These are phyloP conservation scores for Lyophyllum decastes DNA, from an alignment of 768 basidiomycete species.

Conservation along the genomic window DNA sequence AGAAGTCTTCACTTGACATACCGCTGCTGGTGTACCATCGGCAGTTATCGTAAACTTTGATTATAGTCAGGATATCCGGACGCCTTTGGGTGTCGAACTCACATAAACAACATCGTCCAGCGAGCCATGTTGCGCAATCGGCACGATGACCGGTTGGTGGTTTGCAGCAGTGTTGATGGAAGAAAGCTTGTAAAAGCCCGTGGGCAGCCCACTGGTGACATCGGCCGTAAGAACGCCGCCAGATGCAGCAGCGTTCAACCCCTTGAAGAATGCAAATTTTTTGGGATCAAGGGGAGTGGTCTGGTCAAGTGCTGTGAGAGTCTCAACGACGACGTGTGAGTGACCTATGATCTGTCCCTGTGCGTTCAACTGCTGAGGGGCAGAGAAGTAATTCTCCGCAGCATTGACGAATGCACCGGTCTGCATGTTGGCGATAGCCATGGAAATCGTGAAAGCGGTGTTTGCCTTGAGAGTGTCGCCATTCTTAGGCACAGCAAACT, in stretches of 20 bases:
- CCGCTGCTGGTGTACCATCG: no score
- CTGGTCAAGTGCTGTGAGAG: slow-evolving; percentile 40
- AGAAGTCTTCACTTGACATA: no score
- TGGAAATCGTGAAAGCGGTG: slow-evolving; percentile 49
- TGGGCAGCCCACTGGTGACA: slow-evolving; percentile 56
- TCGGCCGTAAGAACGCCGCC: slow-evolving; percentile 51
- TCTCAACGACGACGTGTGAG: slow-evolving; percentile 60
- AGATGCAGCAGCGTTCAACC: slow-evolving; percentile 44
- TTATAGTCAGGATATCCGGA: neutral
- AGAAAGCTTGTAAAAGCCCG: slow-evolving; percentile 59
- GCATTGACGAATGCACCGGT: slow-evolving; percentile 63
- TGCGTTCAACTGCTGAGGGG: slow-evolving; percentile 20
- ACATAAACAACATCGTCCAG: slow-evolving; percentile 62
- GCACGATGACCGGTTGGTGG: slow-evolving; percentile 60
- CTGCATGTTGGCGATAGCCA: slow-evolving; percentile 46
- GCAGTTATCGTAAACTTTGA: slow-evolving; percentile 25
- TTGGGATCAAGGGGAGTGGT: slow-evolving; percentile 50
- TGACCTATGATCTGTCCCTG: slow-evolving; percentile 56
- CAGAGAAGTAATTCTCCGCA: slow-evolving; percentile 49
- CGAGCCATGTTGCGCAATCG: slow-evolving; percentile 60
- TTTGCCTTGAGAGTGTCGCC: slow-evolving; percentile 46
- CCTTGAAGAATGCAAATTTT: slow-evolving; percentile 61
- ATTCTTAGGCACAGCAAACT: slow-evolving; percentile 45
- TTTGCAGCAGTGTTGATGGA: slow-evolving; percentile 61
- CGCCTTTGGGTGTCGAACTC: slow-evolving; percentile 18